These are phyloP conservation scores for Lasiodiplodia sp. DNA, from an alignment of 2,329 filamentous ascomycete genomes.

Conservation along the genomic window DNA sequence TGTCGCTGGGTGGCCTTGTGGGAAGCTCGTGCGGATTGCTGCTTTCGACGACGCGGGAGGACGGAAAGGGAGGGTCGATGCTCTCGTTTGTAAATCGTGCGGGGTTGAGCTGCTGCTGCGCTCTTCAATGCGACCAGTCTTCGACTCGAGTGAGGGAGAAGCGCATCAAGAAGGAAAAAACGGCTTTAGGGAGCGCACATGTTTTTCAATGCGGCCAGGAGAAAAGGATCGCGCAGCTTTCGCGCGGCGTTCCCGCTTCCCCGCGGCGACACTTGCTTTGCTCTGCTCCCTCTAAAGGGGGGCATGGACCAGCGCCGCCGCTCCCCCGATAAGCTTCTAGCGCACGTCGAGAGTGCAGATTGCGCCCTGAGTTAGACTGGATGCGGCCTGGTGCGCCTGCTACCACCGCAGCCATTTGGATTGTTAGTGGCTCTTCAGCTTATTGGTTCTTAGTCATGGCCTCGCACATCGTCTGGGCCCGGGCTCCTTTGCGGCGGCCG, in stretches of 20 bases:
- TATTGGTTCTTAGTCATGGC: background rate
- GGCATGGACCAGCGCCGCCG: slow-evolving; percentile 1
- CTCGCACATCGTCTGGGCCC: background rate
- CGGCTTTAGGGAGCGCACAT: background rate
- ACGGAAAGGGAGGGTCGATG: background rate
- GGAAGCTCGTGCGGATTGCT: background rate
- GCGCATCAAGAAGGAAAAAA: background rate
- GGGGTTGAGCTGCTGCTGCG: background rate
- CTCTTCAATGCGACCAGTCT: background rate
- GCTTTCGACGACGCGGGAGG: background rate
- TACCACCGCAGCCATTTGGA: too few relatives aligned
- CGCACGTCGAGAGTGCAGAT: background rate
- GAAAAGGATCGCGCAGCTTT: slow-evolving; percentile 5
- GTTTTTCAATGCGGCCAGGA: background rate
- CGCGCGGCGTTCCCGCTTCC: slow-evolving; percentile 3
- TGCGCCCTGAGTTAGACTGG: slow-evolving; percentile 14
- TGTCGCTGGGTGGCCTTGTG: background rate
- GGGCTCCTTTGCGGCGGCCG: background rate
- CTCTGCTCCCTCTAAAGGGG: background rate
- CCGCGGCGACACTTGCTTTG: background rate
- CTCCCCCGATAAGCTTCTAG: slow-evolving; percentile 16
- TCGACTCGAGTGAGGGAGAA: background rate
- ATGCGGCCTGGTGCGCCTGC: too few relatives aligned
- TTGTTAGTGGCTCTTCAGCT: background rate
- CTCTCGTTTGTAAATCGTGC: background rate